These are phyloP conservation scores for Ulota crispa DNA, from an alignment of 225 moss, liverwort and hornwort species.

Conservation along the genomic window DNA sequence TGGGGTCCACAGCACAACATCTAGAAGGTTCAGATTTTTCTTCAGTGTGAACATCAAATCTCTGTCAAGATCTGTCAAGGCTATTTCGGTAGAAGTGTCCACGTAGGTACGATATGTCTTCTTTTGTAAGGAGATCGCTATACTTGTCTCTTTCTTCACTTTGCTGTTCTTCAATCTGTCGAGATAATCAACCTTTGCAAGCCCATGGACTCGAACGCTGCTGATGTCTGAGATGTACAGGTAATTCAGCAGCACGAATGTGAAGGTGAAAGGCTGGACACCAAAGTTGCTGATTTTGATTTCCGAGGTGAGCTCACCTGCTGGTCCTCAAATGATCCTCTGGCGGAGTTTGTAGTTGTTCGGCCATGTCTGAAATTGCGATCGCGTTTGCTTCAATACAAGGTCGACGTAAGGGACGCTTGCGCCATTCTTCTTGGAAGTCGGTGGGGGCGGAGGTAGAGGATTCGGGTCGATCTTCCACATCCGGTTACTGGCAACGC, in stretches of 20 bases:
- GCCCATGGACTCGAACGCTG: conserved; percentile 74
- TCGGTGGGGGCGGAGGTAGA: conserved; percentile 20
- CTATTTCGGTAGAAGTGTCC: conserved; percentile 74
- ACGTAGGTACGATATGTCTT: conserved; percentile 68
- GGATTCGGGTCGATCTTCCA: conserved; percentile 56
- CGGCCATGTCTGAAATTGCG: conserved; percentile 71
- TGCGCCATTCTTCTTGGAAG: conserved; percentile 24
- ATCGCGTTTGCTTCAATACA: conserved; percentile 44
- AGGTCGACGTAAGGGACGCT: conserved; percentile 51
- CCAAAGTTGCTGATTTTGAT: conserved; percentile 58
- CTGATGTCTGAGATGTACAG: conserved; percentile 71
- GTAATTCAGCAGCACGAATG: conserved; percentile 79
- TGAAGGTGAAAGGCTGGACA: conserved; percentile 68
- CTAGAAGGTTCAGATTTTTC: conserved; percentile 71
- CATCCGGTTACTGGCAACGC: conserved; percentile 66
- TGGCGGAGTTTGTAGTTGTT: conserved; percentile 59
- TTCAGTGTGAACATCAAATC: conserved; percentile 69
- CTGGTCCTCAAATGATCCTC: conserved; percentile 55
- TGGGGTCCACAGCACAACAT: conserved; percentile 91
- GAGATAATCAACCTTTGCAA: conserved; percentile 71
- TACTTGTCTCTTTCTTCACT: conserved; percentile 49
- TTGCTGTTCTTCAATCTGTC: conserved; percentile 63
- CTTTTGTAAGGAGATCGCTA: conserved; percentile 63
- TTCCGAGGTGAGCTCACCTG: conserved; percentile 64
- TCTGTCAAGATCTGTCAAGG: conserved; percentile 75